phyloP scores from a whole-genome alignment of 163 green algal species.

The Scenedesmus sp. region DNA sequence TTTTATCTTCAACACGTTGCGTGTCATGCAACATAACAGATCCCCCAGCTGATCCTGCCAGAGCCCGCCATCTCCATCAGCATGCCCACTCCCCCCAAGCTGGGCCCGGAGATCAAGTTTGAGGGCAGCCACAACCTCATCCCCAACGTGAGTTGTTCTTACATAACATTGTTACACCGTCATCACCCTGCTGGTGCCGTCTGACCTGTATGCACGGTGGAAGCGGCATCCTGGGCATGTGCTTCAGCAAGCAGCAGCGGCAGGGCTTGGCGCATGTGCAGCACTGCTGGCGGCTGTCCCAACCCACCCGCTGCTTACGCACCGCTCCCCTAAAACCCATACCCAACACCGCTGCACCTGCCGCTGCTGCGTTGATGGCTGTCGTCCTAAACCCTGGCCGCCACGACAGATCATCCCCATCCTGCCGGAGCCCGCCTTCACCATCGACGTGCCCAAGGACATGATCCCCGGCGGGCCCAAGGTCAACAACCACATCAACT shows the following conservation, averaged over 20 bases:
- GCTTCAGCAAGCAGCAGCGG: no score
- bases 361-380: background rate
- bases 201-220: no score
- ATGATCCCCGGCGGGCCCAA: background rate
- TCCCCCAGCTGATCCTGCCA: constrained; percentile 42
- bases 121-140: constrained; percentile 34
- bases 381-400: background rate
- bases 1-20: background rate
- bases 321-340: no score
- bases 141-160: constrained; percentile 22
- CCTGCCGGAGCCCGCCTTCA: constrained; percentile 29
- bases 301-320: no score
- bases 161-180: background rate
- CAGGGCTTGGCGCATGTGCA: no score
- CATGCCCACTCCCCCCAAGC: constrained; percentile 31
- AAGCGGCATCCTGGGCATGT: no score
- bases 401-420: constrained; percentile 14
- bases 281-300: no score
- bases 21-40: background rate
- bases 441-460: constrained; percentile 34
- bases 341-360: background rate
- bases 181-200: no score
- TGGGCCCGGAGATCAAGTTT: constrained; percentile 27
- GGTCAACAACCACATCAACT: constrained; percentile 4
- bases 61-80: constrained; percentile 37